A percentile compares a stretch with the other conserved stretches of the same genome.
Conservation (phyloP, 306 rosid species). For the Cucurbita pepo region DNA sequence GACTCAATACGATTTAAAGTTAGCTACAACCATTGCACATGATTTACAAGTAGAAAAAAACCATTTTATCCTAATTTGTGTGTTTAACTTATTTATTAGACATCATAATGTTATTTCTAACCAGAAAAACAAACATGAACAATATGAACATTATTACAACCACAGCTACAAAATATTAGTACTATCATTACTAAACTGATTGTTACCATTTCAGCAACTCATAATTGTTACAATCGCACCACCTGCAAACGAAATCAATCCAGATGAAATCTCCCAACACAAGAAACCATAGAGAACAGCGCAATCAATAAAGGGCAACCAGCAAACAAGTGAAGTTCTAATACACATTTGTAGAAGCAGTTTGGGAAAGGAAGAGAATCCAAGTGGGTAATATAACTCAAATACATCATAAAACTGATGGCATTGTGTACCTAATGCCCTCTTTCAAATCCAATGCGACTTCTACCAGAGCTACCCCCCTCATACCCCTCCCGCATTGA, state of each 20-base stretch:
- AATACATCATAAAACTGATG: not conserved
- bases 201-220: too few species aligned
- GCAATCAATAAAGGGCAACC: not conserved
- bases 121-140: not conserved
- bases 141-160: not conserved
- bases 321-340: not conserved
- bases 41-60: too few species aligned
- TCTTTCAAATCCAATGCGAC: constrained; percentile 75
- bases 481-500: constrained; percentile 57
- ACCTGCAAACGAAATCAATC: not conserved
- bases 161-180: too few species aligned
- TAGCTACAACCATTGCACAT: too few species aligned
- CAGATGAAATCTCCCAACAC: not conserved
- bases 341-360: not conserved
- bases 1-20: too few species aligned
- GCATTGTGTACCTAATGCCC: constrained; percentile 23
- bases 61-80: not conserved
- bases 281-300: not conserved
- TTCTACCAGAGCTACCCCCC: constrained; percentile 61
- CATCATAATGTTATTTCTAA: not conserved
- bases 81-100: too few species aligned
- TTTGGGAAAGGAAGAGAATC: not conserved
- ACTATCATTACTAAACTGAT: too few species aligned
- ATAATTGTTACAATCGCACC: not conserved
- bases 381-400: not conserved